phyloP scores from a whole-genome alignment of 2,329 filamentous ascomycete species.

The Sordariomycetes sp. region DNA sequence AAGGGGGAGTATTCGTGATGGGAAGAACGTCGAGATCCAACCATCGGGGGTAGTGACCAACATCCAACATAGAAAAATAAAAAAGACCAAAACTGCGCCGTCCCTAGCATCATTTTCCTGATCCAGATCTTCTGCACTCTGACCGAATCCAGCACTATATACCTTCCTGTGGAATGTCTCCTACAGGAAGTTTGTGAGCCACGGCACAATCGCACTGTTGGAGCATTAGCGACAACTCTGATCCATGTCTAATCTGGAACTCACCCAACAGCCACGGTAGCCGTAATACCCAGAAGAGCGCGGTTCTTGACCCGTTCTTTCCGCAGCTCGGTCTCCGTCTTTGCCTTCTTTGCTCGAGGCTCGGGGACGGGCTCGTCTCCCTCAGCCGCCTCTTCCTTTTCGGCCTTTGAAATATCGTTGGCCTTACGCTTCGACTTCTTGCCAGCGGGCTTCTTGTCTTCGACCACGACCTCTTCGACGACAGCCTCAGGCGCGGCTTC shows the following conservation, averaged over 20 bases:
- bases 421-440: slow-evolving; percentile 69
- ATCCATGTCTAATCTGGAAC: too few relatives aligned
- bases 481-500: slow-evolving; percentile 33
- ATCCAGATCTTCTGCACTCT: background rate
- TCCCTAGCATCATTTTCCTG: slow-evolving; percentile 1
- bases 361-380: slow-evolving; percentile 31
- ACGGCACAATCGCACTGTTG: slow-evolving; percentile 6
- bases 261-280: slow-evolving; percentile 85
- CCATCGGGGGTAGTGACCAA: background rate
- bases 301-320: slow-evolving; percentile 81
- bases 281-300: slow-evolving; percentile 76
- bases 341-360: slow-evolving; percentile 63
- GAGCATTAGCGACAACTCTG: too few relatives aligned
- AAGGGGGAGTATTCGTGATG: background rate
- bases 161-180: too few relatives aligned
- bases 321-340: slow-evolving; percentile 71
- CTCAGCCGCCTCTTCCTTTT: slow-evolving; percentile 52
- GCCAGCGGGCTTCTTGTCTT: slow-evolving; percentile 18
- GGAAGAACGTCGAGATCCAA: background rate
- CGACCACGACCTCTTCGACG: slow-evolving; percentile 32
- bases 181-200: slow-evolving; percentile 8
- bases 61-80: background rate
- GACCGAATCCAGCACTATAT: background rate
- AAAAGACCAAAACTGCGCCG: slow-evolving; percentile 3
- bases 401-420: slow-evolving; percentile 46